A percentile compares a stretch with the other conserved stretches of the same genome.
Evolutionary conservation across 495 filamentous ascomycete genomes (phyloP).

Genomic region (Talaromyces proteolyticus): DNA sequence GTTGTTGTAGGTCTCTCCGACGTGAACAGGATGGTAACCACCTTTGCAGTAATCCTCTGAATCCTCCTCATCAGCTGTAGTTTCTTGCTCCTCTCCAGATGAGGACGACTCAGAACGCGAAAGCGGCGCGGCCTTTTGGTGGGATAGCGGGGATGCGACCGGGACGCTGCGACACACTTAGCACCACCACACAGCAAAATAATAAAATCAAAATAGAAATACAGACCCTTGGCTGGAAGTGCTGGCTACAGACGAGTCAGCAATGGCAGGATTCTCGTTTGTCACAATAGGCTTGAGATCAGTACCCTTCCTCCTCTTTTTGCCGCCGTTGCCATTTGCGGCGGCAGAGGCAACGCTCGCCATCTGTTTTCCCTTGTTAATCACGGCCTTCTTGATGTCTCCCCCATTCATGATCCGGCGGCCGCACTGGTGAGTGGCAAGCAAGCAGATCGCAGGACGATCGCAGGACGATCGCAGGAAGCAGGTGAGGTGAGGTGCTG

Average conservation of each 20-base stretch:
- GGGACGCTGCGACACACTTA: constrained; percentile 20
- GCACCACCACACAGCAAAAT: constrained; percentile 15
- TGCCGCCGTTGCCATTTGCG: constrained; percentile 60
- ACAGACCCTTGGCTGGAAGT: constrained; percentile 49
- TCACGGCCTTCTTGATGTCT: constrained; percentile 66
- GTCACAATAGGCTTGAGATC: constrained; percentile 89
- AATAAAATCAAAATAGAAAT: constrained; percentile 12
- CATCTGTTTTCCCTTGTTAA: constrained; percentile 77
- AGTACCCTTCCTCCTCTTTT: constrained; percentile 83
- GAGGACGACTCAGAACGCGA: constrained; percentile 80
- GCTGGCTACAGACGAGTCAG: constrained; percentile 29
- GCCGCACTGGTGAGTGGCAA: constrained; percentile 1
- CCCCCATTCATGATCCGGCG: constrained; percentile 61
- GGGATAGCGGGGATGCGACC: constrained; percentile 37
- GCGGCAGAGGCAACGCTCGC: constrained; percentile 51
- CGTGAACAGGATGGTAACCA: constrained; percentile 89
- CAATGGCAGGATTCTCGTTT: constrained; percentile 52
- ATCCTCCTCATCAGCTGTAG: constrained; percentile 96
- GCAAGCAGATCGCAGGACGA: too few species aligned
- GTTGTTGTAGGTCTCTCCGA: constrained; percentile 96
- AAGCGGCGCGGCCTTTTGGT: constrained; percentile 42
- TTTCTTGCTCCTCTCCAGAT: constrained; percentile 77
- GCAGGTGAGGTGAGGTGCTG: too few species aligned
- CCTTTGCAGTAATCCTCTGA: constrained; percentile 99
- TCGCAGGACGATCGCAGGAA: too few species aligned